Evolutionary conservation across 2,329 filamentous ascomycete genomes (phyloP), one percentile per base, ranked within the genome.

Genomic region (Emericellopsis atlantica): DNA sequence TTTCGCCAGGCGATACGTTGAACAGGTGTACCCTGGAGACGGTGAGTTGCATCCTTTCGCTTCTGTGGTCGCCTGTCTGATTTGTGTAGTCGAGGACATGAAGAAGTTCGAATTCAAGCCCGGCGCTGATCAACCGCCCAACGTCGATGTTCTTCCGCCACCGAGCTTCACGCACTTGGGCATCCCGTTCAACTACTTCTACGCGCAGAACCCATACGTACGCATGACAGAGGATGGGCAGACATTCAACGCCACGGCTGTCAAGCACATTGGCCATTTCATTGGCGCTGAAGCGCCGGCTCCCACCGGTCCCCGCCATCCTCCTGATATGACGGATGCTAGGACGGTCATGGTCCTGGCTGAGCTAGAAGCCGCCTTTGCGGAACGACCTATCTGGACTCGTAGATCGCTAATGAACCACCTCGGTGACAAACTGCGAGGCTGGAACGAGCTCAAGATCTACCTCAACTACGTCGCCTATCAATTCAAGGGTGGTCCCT

Each of bases 401-500:
- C 77, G 89, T 1, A 79, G 90, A 16, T 83, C 82, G 2, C 69
- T 95, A 12, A 71, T 82, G 50, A 95, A 95, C 59, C 71, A 74
- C 40, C 68, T 95, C 24, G 64, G 61, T 2, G 62, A 63, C 38
- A 64, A 62, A 37, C 64, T 67, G 22, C 66, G 65, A 35, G 67
- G 69, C 44, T 75, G 68, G 56, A 72, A 73, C 43, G 61, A 72
- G 34, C 60, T 95, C 45, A 83, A 86, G 51, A 74, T 82, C 54
- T 84, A 84, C 37, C 74, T 89, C 40, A 83, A 87, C 46, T 90
- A 92, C 51, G 79, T 86, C 5, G 88, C 84, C 8, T 98, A 95
- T 62, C 86, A 89, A 60, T 95, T 96, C 69, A 82, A 84, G 44
- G 87, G 84, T 18, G 92, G 92, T 0, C 89, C 92, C 0, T 98